Evolutionary conservation across 441 rosid genomes (phyloP).

Genomic region (Manihot esculenta): DNA sequence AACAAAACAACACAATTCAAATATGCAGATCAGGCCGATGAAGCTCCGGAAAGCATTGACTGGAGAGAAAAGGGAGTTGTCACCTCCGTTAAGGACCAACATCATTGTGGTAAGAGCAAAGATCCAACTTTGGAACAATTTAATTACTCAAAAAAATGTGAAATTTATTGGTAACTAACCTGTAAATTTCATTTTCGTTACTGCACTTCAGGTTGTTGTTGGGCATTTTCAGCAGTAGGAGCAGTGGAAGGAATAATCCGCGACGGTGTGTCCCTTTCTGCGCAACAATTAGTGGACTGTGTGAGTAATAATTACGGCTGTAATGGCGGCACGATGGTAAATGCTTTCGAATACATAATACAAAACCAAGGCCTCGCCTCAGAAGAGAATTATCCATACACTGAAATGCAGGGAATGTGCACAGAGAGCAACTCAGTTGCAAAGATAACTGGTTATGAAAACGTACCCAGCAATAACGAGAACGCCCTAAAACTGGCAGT

Average conservation of each 20-base stretch:
- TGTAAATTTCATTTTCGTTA: too few species aligned
- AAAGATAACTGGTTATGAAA: constrained; percentile 35
- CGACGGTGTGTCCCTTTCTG: constrained; percentile 51
- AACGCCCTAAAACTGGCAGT: constrained; percentile 36
- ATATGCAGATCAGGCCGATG: neutral
- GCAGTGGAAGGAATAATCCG: constrained; percentile 66
- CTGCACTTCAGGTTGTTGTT: constrained; percentile 52
- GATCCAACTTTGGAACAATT: too few species aligned
- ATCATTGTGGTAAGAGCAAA: neutral
- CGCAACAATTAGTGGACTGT: constrained; percentile 67
- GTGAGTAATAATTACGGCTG: constrained; percentile 50
- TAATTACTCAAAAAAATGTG: too few species aligned
- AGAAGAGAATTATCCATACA: constrained; percentile 48
- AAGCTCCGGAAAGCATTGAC: neutral
- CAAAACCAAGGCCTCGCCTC: constrained; percentile 45
- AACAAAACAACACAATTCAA: neutral
- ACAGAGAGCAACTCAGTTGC: constrained; percentile 24
- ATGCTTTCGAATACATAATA: constrained; percentile 48
- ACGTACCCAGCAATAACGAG: constrained; percentile 40
- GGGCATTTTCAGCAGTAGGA: constrained; percentile 82
- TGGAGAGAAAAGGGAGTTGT: neutral
- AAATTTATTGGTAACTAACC: too few species aligned
- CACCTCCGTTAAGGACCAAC: neutral
- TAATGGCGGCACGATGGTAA: constrained; percentile 56
- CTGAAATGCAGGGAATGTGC: constrained; percentile 34